Conservation (phyloP, 139 green algal genomes). For the Chlorella sp. region DNA sequence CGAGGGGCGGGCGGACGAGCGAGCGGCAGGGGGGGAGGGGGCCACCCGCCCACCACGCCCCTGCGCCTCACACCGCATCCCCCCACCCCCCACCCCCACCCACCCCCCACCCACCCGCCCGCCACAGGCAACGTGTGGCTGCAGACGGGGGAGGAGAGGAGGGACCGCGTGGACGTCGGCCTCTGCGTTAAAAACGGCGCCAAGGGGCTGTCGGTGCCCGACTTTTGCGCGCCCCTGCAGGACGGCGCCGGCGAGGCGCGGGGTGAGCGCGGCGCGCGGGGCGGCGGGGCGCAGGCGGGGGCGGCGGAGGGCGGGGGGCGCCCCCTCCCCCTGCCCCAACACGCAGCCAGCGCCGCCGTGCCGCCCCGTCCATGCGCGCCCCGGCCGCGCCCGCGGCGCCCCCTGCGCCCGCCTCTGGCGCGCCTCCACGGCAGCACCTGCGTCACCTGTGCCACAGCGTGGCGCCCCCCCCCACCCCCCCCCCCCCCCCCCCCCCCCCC, state of each 20-base stretch:
- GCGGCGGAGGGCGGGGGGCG: too few relatives aligned
- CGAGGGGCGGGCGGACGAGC: too few relatives aligned
- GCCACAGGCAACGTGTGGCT: constrained; percentile 67
- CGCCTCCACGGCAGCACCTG: too few relatives aligned
- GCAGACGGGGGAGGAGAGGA: constrained; percentile 42
- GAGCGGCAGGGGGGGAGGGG: too few relatives aligned
- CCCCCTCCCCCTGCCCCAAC: too few relatives aligned
- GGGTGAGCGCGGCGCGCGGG: background rate
- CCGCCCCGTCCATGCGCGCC: too few relatives aligned
- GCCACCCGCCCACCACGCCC: background rate
- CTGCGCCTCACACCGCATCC: background rate
- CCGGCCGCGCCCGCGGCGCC: too few relatives aligned
- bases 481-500: too few relatives aligned
- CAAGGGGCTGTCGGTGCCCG: constrained; percentile 77
- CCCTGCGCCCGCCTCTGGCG: background rate
- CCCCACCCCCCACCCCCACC: background rate
- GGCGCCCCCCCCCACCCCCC: constrained; percentile 34
- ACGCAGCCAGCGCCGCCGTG: too few relatives aligned
- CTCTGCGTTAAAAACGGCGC: constrained; percentile 74
- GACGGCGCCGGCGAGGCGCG: constrained; percentile 6
- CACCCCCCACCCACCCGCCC: background rate
- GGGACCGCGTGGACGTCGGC: constrained; percentile 75
- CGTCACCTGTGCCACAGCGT: background rate
- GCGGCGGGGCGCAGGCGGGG: background rate
- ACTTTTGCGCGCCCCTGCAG: constrained; percentile 38